These are phyloP conservation scores for Yamadazyma paraphyllophila DNA, from an alignment of 805 yeast species.

Conservation along the genomic window DNA sequence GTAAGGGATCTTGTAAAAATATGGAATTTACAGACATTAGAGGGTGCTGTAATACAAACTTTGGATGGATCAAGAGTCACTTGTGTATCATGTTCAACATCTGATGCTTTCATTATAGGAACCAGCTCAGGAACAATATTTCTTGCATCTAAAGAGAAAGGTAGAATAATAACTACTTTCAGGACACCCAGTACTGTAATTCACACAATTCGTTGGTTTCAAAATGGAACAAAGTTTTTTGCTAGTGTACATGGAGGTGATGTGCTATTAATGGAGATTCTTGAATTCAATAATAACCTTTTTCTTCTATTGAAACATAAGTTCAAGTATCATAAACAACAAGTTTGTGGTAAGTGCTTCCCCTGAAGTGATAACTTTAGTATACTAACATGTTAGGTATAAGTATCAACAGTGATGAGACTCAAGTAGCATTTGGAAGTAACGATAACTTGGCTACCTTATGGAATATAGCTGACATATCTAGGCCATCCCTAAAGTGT, in stretches of 20 bases:
- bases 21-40: neutral
- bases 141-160: conserved; percentile 14
- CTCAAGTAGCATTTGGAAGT: conserved; percentile 74
- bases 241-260: conserved; percentile 69
- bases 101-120: conserved; percentile 51
- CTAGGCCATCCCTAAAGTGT: conserved; percentile 44
- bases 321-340: conserved; percentile 32
- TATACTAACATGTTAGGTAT: conserved; percentile 44
- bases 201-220: conserved; percentile 60
- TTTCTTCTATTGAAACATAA: conserved; percentile 10
- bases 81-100: conserved; percentile 54
- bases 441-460: conserved; percentile 79
- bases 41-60: neutral
- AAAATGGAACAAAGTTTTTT: conserved; percentile 41
- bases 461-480: conserved; percentile 58
- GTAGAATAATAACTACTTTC: neutral
- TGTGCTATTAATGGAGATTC: conserved; percentile 42
- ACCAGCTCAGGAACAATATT: conserved; percentile 55
- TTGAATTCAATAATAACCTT: neutral
- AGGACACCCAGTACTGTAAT: neutral
- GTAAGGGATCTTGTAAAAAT: conserved; percentile 24
- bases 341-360: conserved; percentile 35
- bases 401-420: conserved; percentile 51
- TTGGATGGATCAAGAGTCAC: conserved; percentile 42
- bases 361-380: neutral